These are phyloP conservation scores for Euphorbia pulcherrima DNA, from an alignment of 345 rosid species.

Conservation along the genomic window DNA sequence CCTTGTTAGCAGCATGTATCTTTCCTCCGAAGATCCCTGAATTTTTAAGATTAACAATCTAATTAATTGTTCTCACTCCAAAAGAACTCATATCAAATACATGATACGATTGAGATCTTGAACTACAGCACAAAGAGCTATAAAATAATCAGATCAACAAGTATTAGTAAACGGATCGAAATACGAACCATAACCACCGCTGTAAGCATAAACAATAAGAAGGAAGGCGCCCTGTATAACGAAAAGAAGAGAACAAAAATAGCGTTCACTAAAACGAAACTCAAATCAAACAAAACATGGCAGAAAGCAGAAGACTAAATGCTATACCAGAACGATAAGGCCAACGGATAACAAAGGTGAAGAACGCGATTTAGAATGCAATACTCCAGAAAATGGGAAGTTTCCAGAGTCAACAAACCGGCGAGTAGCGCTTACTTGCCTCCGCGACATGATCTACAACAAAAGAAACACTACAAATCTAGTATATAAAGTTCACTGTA, in stretches of 20 bases:
- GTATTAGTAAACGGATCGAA: neutral
- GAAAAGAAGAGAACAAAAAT: neutral
- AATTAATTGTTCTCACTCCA: neutral
- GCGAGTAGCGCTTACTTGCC: constrained; percentile 74
- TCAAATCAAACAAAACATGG: neutral
- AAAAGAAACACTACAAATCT: neutral
- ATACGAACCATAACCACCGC: constrained; percentile 68
- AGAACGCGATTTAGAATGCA: constrained; percentile 77
- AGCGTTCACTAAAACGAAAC: neutral
- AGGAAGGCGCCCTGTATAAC: constrained; percentile 68
- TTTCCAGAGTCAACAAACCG: constrained; percentile 69
- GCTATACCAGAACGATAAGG: constrained; percentile 60
- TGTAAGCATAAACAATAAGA: constrained; percentile 63
- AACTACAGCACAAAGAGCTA: neutral
- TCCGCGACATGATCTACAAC: constrained; percentile 54
- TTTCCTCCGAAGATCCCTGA: constrained; percentile 62
- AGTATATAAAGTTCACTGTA: neutral
- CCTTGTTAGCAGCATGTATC: constrained; percentile 41
- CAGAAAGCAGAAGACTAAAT: neutral
- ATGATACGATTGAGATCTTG: neutral
- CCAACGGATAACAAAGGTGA: constrained; percentile 65
- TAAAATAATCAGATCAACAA: neutral
- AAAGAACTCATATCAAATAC: neutral
- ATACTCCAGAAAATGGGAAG: constrained; percentile 67
- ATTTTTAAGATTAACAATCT: neutral